A percentile compares a stretch with the other conserved stretches of the same genome.
Conservation (phyloP, 345 rosid genomes). For the Adansonia digitata region DNA sequence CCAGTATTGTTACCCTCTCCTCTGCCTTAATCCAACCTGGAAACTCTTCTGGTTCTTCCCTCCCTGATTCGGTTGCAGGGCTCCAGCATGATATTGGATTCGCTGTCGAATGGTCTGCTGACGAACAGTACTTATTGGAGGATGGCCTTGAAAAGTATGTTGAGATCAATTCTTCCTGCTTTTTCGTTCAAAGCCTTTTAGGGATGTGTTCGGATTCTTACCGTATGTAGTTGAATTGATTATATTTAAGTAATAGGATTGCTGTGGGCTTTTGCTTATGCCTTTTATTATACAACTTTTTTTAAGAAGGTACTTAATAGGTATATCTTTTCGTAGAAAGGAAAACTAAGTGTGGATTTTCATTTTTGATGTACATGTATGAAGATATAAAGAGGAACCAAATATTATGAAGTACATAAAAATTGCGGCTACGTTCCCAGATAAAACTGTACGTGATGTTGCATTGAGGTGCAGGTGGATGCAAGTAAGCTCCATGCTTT, state of each 20-base stretch:
- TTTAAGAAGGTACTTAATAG: neutral
- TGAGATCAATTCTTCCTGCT: neutral
- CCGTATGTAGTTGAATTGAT: neutral
- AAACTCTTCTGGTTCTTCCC: conserved; percentile 46
- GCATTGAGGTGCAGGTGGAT: conserved; percentile 95
- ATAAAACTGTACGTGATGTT: conserved; percentile 91
- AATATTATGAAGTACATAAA: conserved; percentile 78
- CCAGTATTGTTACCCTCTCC: conserved; percentile 29
- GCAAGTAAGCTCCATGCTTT: conserved; percentile 53
- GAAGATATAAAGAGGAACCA: conserved; percentile 67
- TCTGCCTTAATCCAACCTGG: conserved; percentile 34
- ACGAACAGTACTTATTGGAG: conserved; percentile 39
- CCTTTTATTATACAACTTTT: neutral
- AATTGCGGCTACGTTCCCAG: conserved; percentile 70
- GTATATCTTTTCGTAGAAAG: neutral
- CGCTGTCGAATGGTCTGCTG: conserved; percentile 75
- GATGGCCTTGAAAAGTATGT: conserved; percentile 2
- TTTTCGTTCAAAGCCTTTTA: neutral
- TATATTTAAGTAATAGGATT: neutral
- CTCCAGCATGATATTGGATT: conserved; percentile 49
- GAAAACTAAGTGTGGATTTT: neutral
- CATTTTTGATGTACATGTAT: conserved; percentile 3
- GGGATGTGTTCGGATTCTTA: neutral
- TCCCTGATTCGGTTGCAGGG: conserved; percentile 49
- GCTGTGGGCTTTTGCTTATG: neutral